Percentiles rank a stretch among this genome's conserved stretches.
phyloP scores from a whole-genome alignment of 306 rosid genomes.

The Rosa persica region DNA sequence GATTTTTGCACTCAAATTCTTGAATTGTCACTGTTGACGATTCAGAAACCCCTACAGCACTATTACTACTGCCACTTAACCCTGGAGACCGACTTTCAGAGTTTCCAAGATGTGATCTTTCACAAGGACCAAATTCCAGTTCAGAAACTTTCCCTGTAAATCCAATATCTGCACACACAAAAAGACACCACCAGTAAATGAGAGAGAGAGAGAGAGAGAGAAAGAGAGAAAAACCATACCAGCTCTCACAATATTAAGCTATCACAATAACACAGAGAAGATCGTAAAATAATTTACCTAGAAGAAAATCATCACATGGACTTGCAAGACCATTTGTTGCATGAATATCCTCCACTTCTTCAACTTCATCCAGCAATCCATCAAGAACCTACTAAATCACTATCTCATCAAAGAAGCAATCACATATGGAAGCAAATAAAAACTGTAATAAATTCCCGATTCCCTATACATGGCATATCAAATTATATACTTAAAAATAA shows the following conservation, averaged over 20 bases:
- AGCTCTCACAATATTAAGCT: conserved; percentile 4
- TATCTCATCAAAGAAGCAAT: conserved; percentile 33
- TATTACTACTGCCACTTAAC: conserved; percentile 72
- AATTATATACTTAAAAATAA: not conserved
- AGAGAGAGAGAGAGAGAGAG: not conserved
- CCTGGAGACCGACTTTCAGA: conserved; percentile 74
- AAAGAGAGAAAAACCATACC: not conserved
- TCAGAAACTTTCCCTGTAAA: conserved; percentile 48
- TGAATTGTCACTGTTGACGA: conserved; percentile 52
- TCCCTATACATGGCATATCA: not conserved
- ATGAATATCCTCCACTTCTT: conserved; percentile 66
- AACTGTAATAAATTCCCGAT: not conserved
- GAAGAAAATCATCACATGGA: conserved; percentile 73
- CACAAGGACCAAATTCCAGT: conserved; percentile 45
- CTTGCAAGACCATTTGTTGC: conserved; percentile 56
- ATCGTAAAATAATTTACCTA: conserved; percentile 42
- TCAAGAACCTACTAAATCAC: conserved; percentile 76
- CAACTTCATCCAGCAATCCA: conserved; percentile 79
- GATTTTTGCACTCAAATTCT: conserved; percentile 56
- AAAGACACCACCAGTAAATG: conserved; percentile 14
- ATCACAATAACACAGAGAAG: conserved; percentile 13
- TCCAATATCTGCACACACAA: conserved; percentile 56
- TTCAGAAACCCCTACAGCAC: conserved; percentile 61
- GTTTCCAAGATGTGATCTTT: conserved; percentile 48
- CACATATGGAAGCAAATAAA: conserved; percentile 13